Conservation (phyloP, 2,329 filamentous ascomycete genomes). For the Alternaria brassicae region DNA sequence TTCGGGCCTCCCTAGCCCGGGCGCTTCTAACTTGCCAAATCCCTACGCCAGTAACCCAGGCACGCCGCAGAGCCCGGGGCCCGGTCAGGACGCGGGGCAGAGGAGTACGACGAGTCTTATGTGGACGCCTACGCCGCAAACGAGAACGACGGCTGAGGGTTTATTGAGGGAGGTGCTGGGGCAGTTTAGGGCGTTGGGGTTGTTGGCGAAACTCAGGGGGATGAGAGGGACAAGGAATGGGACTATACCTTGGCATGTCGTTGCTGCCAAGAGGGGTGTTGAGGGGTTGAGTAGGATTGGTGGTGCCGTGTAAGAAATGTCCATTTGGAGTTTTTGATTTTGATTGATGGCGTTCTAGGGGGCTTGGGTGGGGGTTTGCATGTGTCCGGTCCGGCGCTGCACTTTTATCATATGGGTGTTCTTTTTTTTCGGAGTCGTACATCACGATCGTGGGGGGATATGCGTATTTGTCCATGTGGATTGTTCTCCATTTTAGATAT, state of each 20-base stretch:
- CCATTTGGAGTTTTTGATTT: background rate
- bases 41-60: conserved; percentile 10
- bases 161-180: conserved; percentile 73
- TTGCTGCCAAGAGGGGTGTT: conserved; percentile 72
- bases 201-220: conserved; percentile 71
- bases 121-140: conserved; percentile 45
- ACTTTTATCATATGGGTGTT: background rate
- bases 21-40: conserved; percentile 7
- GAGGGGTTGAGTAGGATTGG: conserved; percentile 59
- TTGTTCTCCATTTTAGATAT: background rate
- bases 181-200: conserved; percentile 72
- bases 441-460: background rate
- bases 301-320: background rate
- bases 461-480: background rate
- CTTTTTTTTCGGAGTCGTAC: background rate
- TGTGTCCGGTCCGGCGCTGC: background rate
- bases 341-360: background rate
- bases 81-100: conserved; percentile 6
- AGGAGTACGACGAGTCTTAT: conserved; percentile 39
- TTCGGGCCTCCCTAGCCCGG: conserved; percentile 34
- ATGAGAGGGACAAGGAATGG: conserved; percentile 64
- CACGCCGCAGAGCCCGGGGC: conserved; percentile 17
- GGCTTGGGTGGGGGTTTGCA: background rate
- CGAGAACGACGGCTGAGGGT: conserved; percentile 59
- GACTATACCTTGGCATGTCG: conserved; percentile 79